Conservation (phyloP, 1,284 basidiomycete genomes). For the Pseudozyma thailandica region DNA sequence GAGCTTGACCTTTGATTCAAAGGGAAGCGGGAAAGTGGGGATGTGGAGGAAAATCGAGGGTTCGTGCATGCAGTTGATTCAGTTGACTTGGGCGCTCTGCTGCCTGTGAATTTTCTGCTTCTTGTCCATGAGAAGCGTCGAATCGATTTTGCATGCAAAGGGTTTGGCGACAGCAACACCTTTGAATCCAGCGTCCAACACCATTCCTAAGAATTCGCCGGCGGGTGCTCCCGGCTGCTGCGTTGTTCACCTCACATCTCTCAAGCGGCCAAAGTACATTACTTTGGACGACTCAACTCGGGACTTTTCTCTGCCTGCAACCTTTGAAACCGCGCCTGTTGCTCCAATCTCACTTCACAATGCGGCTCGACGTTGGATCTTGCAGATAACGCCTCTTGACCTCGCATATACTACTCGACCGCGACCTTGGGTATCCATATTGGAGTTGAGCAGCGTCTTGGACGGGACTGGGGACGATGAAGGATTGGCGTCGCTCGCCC, state of each 20-base stretch:
- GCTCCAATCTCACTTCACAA: too few species aligned
- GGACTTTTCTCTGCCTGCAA: too few species aligned
- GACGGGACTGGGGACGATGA: constrained; percentile 51
- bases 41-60: constrained; percentile 2
- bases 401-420: too few species aligned
- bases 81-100: constrained; percentile 12
- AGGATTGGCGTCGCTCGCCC: constrained; percentile 56
- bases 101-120: constrained; percentile 4
- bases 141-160: background rate
- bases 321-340: too few species aligned
- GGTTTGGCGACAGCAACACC: background rate
- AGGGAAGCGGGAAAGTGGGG: background rate
- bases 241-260: background rate
- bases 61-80: background rate
- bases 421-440: too few species aligned
- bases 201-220: background rate
- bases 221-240: background rate
- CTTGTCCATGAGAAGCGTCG: background rate
- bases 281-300: too few species aligned
- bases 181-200: background rate
- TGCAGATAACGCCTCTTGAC: too few species aligned
- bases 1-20: background rate
- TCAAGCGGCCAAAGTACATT: too few species aligned
- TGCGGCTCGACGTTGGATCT: too few species aligned
- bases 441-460: too few species aligned